phyloP scores from a whole-genome alignment of 2,329 filamentous ascomycete genomes.

The Pyrenophora tritici-repentis region DNA sequence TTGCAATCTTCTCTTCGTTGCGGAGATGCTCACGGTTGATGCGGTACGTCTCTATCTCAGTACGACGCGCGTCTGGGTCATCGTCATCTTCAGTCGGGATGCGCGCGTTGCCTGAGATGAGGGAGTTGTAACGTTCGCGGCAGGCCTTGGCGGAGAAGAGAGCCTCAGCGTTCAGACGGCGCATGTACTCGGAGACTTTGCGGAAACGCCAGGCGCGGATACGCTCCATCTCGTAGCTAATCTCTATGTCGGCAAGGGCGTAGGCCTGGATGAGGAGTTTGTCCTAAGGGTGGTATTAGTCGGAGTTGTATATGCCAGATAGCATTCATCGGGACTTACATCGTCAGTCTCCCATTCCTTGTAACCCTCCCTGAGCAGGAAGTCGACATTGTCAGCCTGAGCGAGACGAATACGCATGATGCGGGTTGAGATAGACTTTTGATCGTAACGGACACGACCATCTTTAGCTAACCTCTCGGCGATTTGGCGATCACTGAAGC shows the following conservation, averaged over 20 bases:
- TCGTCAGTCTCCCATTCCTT: conserved; percentile 58
- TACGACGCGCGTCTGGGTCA: conserved; percentile 46
- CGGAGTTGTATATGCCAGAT: background rate
- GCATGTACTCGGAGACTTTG: conserved; percentile 51
- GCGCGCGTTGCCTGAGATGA: conserved; percentile 51
- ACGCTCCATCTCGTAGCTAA: conserved; percentile 48
- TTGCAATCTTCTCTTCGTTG: conserved; percentile 25
- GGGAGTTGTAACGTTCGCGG: conserved; percentile 49
- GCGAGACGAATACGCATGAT: conserved; percentile 53
- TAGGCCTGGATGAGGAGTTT: conserved; percentile 50
- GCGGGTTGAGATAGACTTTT: conserved; percentile 56
- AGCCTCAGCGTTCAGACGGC: conserved; percentile 44
- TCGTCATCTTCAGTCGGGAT: conserved; percentile 52
- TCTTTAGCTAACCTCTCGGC: conserved; percentile 49
- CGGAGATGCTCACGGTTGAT: conserved; percentile 25
- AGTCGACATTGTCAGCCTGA: conserved; percentile 51
- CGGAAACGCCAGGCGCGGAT: conserved; percentile 53
- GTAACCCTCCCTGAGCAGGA: conserved; percentile 52
- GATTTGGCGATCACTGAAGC: conserved; percentile 53
- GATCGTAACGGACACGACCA: conserved; percentile 51
- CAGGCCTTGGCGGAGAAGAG: conserved; percentile 56
- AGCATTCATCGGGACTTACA: conserved; percentile 37
- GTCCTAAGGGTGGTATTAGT: conserved; percentile 45
- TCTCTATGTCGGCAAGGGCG: conserved; percentile 50
- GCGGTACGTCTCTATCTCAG: conserved; percentile 34